Percentiles rank a stretch among this genome's conserved stretches.
Evolutionary conservation across 164 flowering plant species (phyloP).

Genomic region (Annona squamosa): DNA sequence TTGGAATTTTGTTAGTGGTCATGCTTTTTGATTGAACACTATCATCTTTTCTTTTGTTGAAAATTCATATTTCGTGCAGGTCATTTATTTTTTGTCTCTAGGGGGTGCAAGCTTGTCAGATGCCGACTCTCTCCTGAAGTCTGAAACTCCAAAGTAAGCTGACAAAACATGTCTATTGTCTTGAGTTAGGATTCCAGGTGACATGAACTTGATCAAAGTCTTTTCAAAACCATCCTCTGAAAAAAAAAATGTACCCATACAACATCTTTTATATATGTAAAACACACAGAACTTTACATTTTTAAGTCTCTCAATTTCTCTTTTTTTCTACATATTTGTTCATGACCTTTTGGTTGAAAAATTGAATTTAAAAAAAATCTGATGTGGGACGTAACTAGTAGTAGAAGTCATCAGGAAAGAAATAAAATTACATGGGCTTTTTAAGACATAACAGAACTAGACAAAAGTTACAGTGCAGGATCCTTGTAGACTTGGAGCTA

Average conservation of each 20-base stretch:
- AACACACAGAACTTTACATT: not conserved
- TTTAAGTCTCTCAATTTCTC: not conserved
- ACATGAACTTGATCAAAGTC: not conserved
- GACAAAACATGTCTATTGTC: not conserved
- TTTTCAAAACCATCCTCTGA: not conserved
- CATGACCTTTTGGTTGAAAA: too few species aligned
- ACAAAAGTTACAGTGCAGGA: too few species aligned
- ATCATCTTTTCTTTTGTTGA: not conserved
- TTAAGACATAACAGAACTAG: too few species aligned
- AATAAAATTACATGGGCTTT: too few species aligned
- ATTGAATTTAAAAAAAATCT: too few species aligned
- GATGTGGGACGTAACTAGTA: too few species aligned
- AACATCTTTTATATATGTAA: not conserved
- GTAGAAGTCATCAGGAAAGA: too few species aligned
- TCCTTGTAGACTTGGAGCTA: too few species aligned
- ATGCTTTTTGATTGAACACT: not conserved
- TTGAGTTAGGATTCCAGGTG: not conserved
- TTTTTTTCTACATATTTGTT: too few species aligned
- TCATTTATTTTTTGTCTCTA: conserved; percentile 8
- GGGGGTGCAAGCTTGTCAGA: conserved; percentile 22
- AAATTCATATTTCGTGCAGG: conserved; percentile 15
- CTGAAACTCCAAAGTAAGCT: conserved; percentile 25
- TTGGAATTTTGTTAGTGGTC: not conserved
- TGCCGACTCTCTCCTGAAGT: not conserved
- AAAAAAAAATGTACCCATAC: not conserved